Evolutionary conservation across 768 basidiomycete genomes (phyloP).

Genomic region (Piloderma croceum): DNA sequence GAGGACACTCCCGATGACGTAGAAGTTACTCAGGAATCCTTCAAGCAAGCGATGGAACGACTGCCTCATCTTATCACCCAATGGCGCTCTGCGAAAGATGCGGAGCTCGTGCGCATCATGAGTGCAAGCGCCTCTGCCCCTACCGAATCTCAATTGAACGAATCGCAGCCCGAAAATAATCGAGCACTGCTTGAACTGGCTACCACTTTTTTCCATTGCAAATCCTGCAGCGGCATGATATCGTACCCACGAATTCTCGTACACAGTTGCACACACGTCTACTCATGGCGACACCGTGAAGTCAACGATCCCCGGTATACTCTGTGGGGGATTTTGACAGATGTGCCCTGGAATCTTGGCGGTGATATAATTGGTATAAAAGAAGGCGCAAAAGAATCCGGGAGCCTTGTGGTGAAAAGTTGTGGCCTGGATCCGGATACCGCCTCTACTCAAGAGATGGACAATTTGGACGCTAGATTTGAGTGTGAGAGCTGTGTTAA

Average conservation of each 20-base stretch:
- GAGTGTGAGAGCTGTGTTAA: conserved; percentile 18
- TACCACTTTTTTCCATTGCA: neutral
- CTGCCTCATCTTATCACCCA: neutral
- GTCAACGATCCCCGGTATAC: neutral
- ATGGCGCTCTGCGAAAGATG: neutral
- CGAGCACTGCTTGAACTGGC: neutral
- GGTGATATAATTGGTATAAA: neutral
- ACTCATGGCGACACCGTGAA: too few relatives aligned
- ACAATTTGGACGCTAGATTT: neutral
- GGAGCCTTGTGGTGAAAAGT: neutral
- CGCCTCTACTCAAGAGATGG: conserved; percentile 7
- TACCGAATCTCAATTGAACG: neutral
- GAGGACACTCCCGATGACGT: neutral
- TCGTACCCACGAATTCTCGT: too few relatives aligned
- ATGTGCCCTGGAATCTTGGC: neutral
- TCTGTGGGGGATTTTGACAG: neutral
- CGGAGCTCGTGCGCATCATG: neutral
- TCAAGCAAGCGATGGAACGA: neutral
- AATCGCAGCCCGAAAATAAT: neutral
- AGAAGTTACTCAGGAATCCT: neutral
- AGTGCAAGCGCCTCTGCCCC: neutral
- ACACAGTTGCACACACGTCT: too few relatives aligned
- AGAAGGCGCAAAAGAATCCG: neutral
- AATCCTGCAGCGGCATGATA: neutral
- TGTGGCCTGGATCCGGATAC: conserved; percentile 5